Evolutionary conservation across 2,329 filamentous ascomycete genomes (phyloP), one percentile per base, ranked within the genome.

Genomic region (Cladorrhinum sp.): DNA sequence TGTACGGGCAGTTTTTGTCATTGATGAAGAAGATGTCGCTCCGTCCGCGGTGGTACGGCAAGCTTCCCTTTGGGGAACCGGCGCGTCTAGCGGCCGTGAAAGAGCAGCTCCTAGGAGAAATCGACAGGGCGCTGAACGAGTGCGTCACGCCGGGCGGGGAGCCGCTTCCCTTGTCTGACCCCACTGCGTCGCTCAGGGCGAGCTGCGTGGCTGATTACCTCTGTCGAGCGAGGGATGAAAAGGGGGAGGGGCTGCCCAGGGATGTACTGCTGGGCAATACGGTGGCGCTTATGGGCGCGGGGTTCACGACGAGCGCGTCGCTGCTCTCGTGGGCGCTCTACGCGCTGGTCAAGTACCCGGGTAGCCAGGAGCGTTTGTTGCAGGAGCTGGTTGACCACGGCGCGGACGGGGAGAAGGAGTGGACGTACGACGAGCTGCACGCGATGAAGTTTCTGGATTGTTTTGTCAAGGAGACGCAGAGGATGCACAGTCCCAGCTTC

Each of bases 301-400:
- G 55, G 2, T 57, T 57, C 20, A 57, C 55, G 16, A 57, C 55
- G 24, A 57, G 24, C 18, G 18, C 41, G 2, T 57, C 55, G 10
- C 24, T 57, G 13, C 55, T 57, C 13, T 50, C 55, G 18, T 57
- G 55, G 55, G n/a, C 20, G 9, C 45, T 57, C 5, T 57, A 57
- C n/a, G 55, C 45, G 7, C 25, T 57, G 6, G 55, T 57, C 18
- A 50, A 9, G 16, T 57, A 57, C n/a, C 55, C 55, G 2, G 48
- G 48, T 5, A 50, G 13, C 12, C 55, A 57, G 18, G 25, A 57
- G 20, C 41, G 55, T 7, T 22, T 57, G n/a, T 18, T 57, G 12
- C 41, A 57, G 29, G 55, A 57, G 29, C 41, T 57, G 2, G 20
- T 57, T 18, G 18, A 50, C 45, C 25, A 50, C 16, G 41, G 48